phyloP scores from a whole-genome alignment of 1,139 yeast genomes.

The Debaryomyces subglobosus region DNA sequence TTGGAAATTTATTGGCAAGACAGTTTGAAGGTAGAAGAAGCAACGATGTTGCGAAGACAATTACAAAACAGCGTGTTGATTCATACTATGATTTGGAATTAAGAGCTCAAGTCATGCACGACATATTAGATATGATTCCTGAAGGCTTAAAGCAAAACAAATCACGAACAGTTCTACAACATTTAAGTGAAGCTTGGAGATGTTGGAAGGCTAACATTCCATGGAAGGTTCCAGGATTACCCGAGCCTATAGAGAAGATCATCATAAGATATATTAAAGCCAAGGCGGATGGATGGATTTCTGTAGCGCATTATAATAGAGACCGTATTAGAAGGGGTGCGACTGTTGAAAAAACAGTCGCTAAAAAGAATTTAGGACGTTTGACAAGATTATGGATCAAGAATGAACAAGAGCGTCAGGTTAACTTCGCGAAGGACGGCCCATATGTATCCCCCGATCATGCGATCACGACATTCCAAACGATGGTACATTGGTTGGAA shows the following conservation, averaged over 20 bases:
- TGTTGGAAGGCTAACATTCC: conserved; percentile 99
- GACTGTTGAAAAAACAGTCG: conserved; percentile 91
- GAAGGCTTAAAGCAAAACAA: conserved; percentile 89
- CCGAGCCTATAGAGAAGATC: conserved; percentile 84
- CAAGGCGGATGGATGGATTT: conserved; percentile 96
- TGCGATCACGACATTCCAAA: conserved; percentile 83
- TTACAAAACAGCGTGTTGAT: conserved; percentile 94
- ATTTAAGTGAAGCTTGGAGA: conserved; percentile 97
- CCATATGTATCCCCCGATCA: conserved; percentile 86
- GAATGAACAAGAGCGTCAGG: conserved; percentile 88
- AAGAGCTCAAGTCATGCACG: conserved; percentile 93
- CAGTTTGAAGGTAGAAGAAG: conserved; percentile 96
- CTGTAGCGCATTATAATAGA: conserved; percentile 90
- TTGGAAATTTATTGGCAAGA: conserved; percentile 86
- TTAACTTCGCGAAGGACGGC: conserved; percentile 78
- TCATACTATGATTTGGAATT: conserved; percentile 93
- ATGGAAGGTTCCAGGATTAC: conserved; percentile 97
- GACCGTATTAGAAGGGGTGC: conserved; percentile 87
- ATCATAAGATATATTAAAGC: conserved; percentile 90
- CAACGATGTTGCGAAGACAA: conserved; percentile 89
- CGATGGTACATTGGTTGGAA: conserved; percentile 94
- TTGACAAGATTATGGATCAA: conserved; percentile 91
- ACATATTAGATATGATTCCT: conserved; percentile 95
- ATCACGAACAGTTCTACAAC: conserved; percentile 87
- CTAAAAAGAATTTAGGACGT: conserved; percentile 89